Evolutionary conservation across 2,329 filamentous ascomycete genomes (phyloP), one percentile per base, ranked within the genome.

Genomic region (Aspergillus costaricaensis): DNA sequence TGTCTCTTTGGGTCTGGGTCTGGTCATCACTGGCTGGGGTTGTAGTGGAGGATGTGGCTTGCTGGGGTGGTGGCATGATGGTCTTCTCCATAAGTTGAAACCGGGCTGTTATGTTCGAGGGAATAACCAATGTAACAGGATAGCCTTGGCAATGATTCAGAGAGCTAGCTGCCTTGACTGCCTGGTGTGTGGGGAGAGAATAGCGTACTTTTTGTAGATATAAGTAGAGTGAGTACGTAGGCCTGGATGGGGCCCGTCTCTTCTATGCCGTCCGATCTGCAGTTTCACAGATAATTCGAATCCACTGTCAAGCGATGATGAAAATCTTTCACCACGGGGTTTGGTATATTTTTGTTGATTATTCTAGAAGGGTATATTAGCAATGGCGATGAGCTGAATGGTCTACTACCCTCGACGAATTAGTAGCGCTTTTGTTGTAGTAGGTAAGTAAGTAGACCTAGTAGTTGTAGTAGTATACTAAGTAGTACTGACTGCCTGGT

Each of bases 1-100:
- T 72, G 44, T 71, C 58, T 51, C 55, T 58, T 52, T 57, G 62
- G 19, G 48, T 49, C 21, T 52, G 60, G 9, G 48, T 47, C n/a
- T 52, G 60, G 4, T 17, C n/a, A 30, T 43, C n/a, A 44, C 25
- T 23, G n/a, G 49, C 32, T 15, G 32, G 32, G 4, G 27, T 51
- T 9, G 8, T 51, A n/a, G 49, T 51, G 48, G 30, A 36, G 50
- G 50, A 39, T 10, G 50, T 53, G 49, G 49, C 32, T 44, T 44
- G 41, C 19, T 44, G 19, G 41, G 41, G 14, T 21, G 23, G 47
- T 49, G 47, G 47, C 47, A 50, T 50, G 27, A 52, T 39, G 30
- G 53, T 36, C 30, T 14, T 36, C 5, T 15, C 12, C 2, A 36
- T 36, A 5, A 14, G 32, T 36, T 12, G 32, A 36, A 36, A 12